These are phyloP conservation scores for Fomitopsis schrenkii DNA, from an alignment of 1,284 basidiomycete genomes.

Conservation along the genomic window DNA sequence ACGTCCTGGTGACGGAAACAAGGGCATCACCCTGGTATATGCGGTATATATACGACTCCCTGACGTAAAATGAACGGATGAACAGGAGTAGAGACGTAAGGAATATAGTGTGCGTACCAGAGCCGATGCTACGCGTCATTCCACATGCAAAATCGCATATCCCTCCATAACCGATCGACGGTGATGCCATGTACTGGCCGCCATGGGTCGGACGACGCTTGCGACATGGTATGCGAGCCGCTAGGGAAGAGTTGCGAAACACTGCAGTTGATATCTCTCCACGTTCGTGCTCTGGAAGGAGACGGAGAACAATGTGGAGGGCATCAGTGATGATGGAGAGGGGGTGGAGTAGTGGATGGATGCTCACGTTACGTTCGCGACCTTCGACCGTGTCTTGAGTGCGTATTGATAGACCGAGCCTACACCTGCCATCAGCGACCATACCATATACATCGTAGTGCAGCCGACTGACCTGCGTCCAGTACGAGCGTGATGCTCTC, in stretches of 20 bases:
- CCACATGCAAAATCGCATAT: conserved; percentile 62
- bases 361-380: conserved; percentile 66
- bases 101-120: not conserved
- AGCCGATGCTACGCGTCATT: conserved; percentile 25
- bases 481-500: conserved; percentile 63
- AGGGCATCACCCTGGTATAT: not conserved
- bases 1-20: not conserved
- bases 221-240: conserved; percentile 25
- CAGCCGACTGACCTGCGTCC: conserved; percentile 39
- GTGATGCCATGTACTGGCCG: conserved; percentile 48
- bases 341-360: not conserved
- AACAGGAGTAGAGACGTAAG: not conserved
- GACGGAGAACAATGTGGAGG: not conserved
- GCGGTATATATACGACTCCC: not conserved
- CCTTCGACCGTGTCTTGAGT: conserved; percentile 58
- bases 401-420: conserved; percentile 66
- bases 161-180: conserved; percentile 63
- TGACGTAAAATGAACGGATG: not conserved
- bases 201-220: conserved; percentile 27
- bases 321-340: not conserved
- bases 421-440: conserved; percentile 11
- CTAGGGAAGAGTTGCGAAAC: conserved; percentile 57
- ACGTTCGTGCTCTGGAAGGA: conserved; percentile 50
- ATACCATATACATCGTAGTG: not conserved
- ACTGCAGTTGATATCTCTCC: conserved; percentile 59